A percentile compares a stretch with the other conserved stretches of the same genome.
These are phyloP conservation scores for Chalciporus sphaerocephalus DNA, from an alignment of 768 basidiomycete species.

Conservation along the genomic window DNA sequence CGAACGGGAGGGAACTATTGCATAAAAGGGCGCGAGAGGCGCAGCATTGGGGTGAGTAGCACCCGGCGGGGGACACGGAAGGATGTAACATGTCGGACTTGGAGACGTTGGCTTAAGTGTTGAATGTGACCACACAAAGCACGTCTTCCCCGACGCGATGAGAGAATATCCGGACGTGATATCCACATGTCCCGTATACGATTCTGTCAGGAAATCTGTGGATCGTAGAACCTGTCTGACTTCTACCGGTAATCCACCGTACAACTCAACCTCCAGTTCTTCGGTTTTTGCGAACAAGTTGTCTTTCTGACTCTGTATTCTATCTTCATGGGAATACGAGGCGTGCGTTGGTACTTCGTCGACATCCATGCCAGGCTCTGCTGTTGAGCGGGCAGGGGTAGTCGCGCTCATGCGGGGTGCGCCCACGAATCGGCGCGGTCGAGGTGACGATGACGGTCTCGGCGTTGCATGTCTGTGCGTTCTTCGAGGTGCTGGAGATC, in stretches of 20 bases:
- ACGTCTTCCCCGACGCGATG: constrained; percentile 65
- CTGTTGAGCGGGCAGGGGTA: constrained; percentile 32
- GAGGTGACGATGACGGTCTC: constrained; percentile 22
- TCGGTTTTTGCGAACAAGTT: constrained; percentile 66
- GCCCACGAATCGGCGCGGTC: constrained; percentile 26
- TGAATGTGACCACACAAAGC: constrained; percentile 83
- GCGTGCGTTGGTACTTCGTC: constrained; percentile 49
- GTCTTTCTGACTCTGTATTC: constrained; percentile 29
- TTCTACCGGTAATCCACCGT: constrained; percentile 67
- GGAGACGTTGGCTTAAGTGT: constrained; percentile 55
- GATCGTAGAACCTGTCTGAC: constrained; percentile 67
- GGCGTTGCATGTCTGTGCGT: constrained; percentile 35
- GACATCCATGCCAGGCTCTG: constrained; percentile 61
- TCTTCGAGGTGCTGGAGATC: constrained; percentile 56
- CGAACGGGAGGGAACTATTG: constrained; percentile 60
- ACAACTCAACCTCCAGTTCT: constrained; percentile 62
- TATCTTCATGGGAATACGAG: constrained; percentile 37
- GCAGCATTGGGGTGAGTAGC: constrained; percentile 41
- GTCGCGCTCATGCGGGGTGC: constrained; percentile 18
- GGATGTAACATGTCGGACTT: constrained; percentile 75
- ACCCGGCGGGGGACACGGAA: constrained; percentile 57
- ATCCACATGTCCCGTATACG: constrained; percentile 69
- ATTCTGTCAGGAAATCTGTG: constrained; percentile 70
- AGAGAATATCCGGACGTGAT: constrained; percentile 69
- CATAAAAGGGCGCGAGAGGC: constrained; percentile 46